A percentile compares a stretch with the other conserved stretches of the same genome.
phyloP scores from a whole-genome alignment of 176 grass and related monocot genomes.

The Urochloa ruziziensis region DNA sequence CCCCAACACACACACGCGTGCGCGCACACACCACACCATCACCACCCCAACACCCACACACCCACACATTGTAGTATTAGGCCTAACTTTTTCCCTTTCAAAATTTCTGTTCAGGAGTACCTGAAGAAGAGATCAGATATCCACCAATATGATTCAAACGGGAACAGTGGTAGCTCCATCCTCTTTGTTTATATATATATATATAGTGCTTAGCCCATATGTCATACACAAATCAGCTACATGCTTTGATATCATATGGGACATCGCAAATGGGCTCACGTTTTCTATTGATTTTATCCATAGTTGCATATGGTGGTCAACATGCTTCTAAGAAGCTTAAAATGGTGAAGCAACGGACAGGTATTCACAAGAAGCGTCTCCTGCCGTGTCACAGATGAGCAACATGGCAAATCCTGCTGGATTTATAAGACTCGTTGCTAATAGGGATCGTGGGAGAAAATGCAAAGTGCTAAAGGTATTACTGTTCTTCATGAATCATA shows the following conservation, averaged over 20 bases:
- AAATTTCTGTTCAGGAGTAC: constrained; percentile 53
- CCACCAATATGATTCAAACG: constrained; percentile 72
- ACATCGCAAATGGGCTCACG: constrained; percentile 29
- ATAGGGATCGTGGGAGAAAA: constrained; percentile 70
- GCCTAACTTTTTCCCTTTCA: background rate
- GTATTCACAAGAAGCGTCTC: constrained; percentile 61
- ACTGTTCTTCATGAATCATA: background rate
- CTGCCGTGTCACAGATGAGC: constrained; percentile 73
- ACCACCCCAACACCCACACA: background rate
- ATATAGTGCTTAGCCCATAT: background rate
- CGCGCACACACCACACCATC: too few relatives aligned
- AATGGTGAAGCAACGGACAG: constrained; percentile 54
- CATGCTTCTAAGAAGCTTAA: constrained; percentile 81
- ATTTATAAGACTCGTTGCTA: constrained; percentile 79
- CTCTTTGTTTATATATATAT: constrained; percentile 27
- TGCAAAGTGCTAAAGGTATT: constrained; percentile 65
- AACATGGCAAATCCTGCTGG: constrained; percentile 77
- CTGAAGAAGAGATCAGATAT: constrained; percentile 70
- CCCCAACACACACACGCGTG: too few relatives aligned
- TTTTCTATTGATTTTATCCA: constrained; percentile 38
- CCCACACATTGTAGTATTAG: background rate
- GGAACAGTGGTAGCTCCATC: constrained; percentile 58
- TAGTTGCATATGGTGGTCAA: constrained; percentile 67
- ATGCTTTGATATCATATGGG: constrained; percentile 27
- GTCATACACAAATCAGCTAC: background rate